phyloP scores from a whole-genome alignment of 371 early-diverging fungal species.

The Smittium culicis region DNA sequence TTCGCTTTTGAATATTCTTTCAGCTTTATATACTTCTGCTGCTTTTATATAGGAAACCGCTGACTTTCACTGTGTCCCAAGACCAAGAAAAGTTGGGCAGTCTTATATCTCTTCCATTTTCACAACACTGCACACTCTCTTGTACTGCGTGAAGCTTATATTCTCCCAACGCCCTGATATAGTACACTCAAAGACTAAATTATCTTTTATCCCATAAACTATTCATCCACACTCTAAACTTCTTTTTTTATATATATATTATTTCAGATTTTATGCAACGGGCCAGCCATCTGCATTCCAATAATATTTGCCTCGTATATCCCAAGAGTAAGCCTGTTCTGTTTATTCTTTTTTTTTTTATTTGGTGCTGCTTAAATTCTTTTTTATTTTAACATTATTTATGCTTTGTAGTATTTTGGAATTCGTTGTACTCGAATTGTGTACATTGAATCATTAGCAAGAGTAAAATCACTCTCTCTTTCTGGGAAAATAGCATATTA shows the following conservation, averaged over 20 bases:
- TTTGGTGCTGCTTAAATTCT: too few species aligned
- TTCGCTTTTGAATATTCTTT: too few species aligned
- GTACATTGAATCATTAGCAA: constrained; percentile 84
- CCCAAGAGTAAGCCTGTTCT: constrained; percentile 46
- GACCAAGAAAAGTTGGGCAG: constrained; percentile 26
- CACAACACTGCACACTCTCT: constrained; percentile 14
- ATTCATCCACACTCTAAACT: not conserved
- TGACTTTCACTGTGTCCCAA: too few species aligned
- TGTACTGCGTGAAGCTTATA: constrained; percentile 5
- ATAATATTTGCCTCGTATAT: constrained; percentile 45
- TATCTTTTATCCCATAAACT: constrained; percentile 5
- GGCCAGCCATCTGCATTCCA: constrained; percentile 90
- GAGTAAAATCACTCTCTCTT: constrained; percentile 66
- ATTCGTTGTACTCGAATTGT: constrained; percentile 46
- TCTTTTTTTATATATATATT: not conserved
- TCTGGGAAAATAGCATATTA: constrained; percentile 68
- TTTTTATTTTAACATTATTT: too few species aligned
- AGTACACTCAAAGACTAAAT: not conserved
- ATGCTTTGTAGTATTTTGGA: too few species aligned
- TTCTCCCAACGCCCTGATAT: constrained; percentile 18
- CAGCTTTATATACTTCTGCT: too few species aligned
- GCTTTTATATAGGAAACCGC: too few species aligned
- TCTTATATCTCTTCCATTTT: constrained; percentile 14
- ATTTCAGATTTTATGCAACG: constrained; percentile 62
- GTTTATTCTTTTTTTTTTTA: too few species aligned